Conservation (phyloP, 208 protist genomes). For the Leishmania tarentolae region DNA sequence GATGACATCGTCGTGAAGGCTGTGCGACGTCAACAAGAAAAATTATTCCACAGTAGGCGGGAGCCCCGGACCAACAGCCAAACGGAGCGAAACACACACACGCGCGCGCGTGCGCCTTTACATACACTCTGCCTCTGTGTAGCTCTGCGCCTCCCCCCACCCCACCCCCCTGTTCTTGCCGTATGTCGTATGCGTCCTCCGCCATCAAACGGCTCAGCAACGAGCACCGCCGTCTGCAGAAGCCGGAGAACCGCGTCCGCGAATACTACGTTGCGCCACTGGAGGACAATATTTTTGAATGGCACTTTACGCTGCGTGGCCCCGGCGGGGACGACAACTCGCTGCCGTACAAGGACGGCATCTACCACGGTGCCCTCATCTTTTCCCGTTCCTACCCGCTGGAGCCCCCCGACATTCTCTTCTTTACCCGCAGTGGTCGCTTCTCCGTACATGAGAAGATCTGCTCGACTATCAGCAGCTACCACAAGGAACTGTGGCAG, state of each 20-base stretch:
- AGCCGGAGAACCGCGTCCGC: slow-evolving; percentile 43
- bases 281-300: slow-evolving; percentile 97
- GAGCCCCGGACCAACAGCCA: background rate
- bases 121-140: background rate
- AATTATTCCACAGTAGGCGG: background rate
- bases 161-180: background rate
- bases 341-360: slow-evolving; percentile 64
- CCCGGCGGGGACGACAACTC: slow-evolving; percentile 41
- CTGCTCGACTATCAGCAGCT: slow-evolving; percentile 87
- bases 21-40: background rate
- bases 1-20: background rate
- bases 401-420: slow-evolving; percentile 84
- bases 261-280: slow-evolving; percentile 69
- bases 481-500: slow-evolving; percentile 90
- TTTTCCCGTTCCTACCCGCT: slow-evolving; percentile 90
- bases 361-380: slow-evolving; percentile 87
- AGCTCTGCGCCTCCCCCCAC: background rate
- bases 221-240: slow-evolving; percentile 59
- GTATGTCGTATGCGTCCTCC: slow-evolving; percentile 34
- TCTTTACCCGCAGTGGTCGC: slow-evolving; percentile 89
- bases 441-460: slow-evolving; percentile 84
- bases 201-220: slow-evolving; percentile 77
- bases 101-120: background rate
- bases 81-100: background rate
- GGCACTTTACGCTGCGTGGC: slow-evolving; percentile 98